Evolutionary conservation across 208 protist genomes (phyloP).

Genomic region (Wallacemonas collosoma): DNA sequence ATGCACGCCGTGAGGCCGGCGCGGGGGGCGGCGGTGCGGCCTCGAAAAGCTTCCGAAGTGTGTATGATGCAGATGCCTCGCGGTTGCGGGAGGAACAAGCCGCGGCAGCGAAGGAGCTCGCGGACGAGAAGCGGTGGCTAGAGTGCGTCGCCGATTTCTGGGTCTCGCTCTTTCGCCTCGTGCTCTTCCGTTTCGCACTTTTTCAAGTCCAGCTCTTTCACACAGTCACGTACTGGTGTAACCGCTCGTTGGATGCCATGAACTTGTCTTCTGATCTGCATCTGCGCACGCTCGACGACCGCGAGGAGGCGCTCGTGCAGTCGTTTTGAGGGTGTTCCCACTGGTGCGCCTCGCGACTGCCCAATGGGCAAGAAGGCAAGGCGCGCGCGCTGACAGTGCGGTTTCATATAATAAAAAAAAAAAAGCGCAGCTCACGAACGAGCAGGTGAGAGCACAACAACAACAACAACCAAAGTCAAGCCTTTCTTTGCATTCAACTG

Average conservation of each 20-base stretch:
- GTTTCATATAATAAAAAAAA: background rate
- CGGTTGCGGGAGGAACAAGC: slow-evolving; percentile 37
- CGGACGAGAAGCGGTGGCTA: slow-evolving; percentile 14
- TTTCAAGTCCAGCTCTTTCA: slow-evolving; percentile 37
- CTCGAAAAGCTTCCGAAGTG: slow-evolving; percentile 24
- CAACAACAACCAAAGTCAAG: no score
- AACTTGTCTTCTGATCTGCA: slow-evolving; percentile 9
- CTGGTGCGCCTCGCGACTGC: no score
- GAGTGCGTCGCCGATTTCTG: slow-evolving; percentile 7
- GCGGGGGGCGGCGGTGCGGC: background rate
- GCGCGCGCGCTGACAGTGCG: no score
- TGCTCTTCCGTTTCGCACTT: slow-evolving; percentile 46
- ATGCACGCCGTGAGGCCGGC: slow-evolving; percentile 19
- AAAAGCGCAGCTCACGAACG: background rate
- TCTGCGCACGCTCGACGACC: slow-evolving; percentile 45
- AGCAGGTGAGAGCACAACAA: no score
- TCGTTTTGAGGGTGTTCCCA: background rate
- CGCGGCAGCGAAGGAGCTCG: slow-evolving; percentile 37
- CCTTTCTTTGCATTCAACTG: background rate
- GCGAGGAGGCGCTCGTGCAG: slow-evolving; percentile 19
- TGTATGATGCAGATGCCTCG: slow-evolving; percentile 49
- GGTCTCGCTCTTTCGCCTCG: slow-evolving; percentile 31
- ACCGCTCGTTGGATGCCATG: slow-evolving; percentile 32
- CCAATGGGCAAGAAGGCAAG: background rate
- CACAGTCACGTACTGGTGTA: slow-evolving; percentile 45